phyloP scores from a whole-genome alignment of 2,329 filamentous ascomycete species.

The Diaporthe citriasiana region DNA sequence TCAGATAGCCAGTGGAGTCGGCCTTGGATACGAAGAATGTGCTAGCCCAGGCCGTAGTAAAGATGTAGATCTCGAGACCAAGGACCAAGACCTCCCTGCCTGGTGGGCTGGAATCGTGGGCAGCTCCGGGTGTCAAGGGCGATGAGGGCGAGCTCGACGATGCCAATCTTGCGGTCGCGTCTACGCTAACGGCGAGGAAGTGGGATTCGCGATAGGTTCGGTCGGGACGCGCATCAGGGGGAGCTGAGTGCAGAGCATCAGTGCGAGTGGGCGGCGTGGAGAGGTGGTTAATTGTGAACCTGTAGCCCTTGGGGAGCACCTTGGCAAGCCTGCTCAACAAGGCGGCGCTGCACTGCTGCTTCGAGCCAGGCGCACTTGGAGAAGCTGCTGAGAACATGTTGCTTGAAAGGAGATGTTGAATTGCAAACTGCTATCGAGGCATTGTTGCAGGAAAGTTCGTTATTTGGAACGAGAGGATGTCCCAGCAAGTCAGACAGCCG shows the following conservation, averaged over 20 bases:
- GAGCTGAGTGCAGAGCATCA: conserved; percentile 83
- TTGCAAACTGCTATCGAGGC: conserved; percentile 2
- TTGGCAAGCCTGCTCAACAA: conserved; percentile 59
- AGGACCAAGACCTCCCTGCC: conserved; percentile 76
- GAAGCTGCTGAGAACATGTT: conserved; percentile 38
- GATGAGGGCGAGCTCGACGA: conserved; percentile 37
- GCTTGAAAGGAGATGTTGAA: conserved; percentile 42
- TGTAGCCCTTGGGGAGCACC: conserved; percentile 66
- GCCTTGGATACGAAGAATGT: conserved; percentile 97
- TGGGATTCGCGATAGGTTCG: conserved; percentile 90
- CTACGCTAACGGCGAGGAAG: conserved; percentile 71
- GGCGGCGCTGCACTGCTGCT: conserved; percentile 46
- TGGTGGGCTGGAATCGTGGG: conserved; percentile 47
- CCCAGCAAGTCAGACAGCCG: background rate
- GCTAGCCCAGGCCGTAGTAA: conserved; percentile 83
- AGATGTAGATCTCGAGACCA: conserved; percentile 89
- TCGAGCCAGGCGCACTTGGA: conserved; percentile 41
- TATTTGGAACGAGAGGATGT: background rate
- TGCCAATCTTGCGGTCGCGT: conserved; percentile 44
- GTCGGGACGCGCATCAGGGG: conserved; percentile 79
- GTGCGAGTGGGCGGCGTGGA: conserved; percentile 85
- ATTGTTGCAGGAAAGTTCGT: conserved; percentile 1
- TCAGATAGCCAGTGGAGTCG: conserved; percentile 92
- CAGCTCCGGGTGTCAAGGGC: conserved; percentile 44
- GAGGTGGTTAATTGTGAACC: conserved; percentile 84